A percentile compares a stretch with the other conserved stretches of the same genome.
Conservation (phyloP, 306 rosid species). For the Chamaecrista fasciculata region DNA sequence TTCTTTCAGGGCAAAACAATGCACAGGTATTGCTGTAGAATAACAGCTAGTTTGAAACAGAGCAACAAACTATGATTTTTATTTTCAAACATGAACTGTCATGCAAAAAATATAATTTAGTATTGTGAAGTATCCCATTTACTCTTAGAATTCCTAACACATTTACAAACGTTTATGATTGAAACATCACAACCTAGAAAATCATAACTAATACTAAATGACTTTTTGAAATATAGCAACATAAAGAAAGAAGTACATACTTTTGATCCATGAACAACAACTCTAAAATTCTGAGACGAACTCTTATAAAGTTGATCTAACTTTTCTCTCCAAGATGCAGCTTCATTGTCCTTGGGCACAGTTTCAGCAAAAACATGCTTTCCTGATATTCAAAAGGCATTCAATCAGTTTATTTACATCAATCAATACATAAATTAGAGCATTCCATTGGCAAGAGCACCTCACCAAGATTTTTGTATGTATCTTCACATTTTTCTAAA, state of each 20-base stretch:
- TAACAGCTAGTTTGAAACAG: not conserved
- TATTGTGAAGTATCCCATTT: not conserved
- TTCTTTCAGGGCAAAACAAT: slow-evolving; percentile 27
- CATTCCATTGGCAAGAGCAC: slow-evolving; percentile 16
- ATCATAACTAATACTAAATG: too few relatives aligned
- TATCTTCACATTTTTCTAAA: slow-evolving; percentile 71
- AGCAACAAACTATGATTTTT: too few relatives aligned
- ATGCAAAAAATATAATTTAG: too few relatives aligned
- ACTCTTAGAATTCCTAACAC: not conserved
- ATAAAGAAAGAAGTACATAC: slow-evolving; percentile 39
- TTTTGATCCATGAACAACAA: slow-evolving; percentile 84
- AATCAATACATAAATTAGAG: not conserved
- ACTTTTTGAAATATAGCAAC: not conserved
- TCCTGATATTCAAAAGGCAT: slow-evolving; percentile 48
- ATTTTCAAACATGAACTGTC: slow-evolving; percentile 8
- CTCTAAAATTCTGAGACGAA: slow-evolving; percentile 83
- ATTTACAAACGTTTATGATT: not conserved
- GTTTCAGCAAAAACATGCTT: slow-evolving; percentile 78
- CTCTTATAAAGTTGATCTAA: slow-evolving; percentile 80
- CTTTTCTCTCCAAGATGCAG: slow-evolving; percentile 90
- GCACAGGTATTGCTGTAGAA: slow-evolving; percentile 5
- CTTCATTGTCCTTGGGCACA: slow-evolving; percentile 86
- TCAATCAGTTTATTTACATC: not conserved
- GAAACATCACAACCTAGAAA: too few relatives aligned
- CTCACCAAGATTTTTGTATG: slow-evolving; percentile 78